Evolutionary conservation across 768 basidiomycete species (phyloP).

Genomic region (Mycena pura): DNA sequence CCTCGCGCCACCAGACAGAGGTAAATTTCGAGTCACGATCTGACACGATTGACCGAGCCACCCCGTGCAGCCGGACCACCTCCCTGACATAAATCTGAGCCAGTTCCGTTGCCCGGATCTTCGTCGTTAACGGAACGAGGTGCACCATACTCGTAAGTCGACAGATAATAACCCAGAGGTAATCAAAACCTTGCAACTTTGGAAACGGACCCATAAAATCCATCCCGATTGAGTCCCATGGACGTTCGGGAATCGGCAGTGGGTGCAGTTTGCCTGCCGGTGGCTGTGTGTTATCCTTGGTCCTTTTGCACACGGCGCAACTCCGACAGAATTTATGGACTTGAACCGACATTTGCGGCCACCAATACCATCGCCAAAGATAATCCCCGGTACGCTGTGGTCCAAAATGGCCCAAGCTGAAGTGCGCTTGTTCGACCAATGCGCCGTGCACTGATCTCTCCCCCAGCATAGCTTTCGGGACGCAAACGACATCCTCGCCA

Average conservation of each 20-base stretch:
- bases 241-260: no score
- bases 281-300: conserved; percentile 2
- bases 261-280: conserved; percentile 28
- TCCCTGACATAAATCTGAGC: conserved; percentile 21
- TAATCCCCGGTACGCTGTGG: conserved; percentile 35
- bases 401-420: conserved; percentile 40
- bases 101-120: conserved; percentile 23
- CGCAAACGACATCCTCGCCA: conserved; percentile 24
- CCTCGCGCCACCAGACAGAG: neutral
- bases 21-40: conserved; percentile 2
- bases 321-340: conserved; percentile 9
- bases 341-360: neutral
- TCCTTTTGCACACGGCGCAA: conserved; percentile 21
- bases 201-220: conserved; percentile 39
- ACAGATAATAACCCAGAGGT: conserved; percentile 27
- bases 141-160: conserved; percentile 11
- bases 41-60: conserved; percentile 37
- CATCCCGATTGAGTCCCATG: conserved; percentile 32
- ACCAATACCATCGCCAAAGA: conserved; percentile 44
- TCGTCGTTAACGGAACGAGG: conserved; percentile 14
- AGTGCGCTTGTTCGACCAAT: conserved; percentile 34
- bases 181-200: conserved; percentile 23
- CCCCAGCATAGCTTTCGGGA: conserved; percentile 24
- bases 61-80: conserved; percentile 29
- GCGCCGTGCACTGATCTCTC: neutral